Percentiles rank a stretch among this genome's conserved stretches.
These are phyloP conservation scores for Amaranthus hypochondriacus DNA, from an alignment of 148 eudicot genomes.

Conservation along the genomic window DNA sequence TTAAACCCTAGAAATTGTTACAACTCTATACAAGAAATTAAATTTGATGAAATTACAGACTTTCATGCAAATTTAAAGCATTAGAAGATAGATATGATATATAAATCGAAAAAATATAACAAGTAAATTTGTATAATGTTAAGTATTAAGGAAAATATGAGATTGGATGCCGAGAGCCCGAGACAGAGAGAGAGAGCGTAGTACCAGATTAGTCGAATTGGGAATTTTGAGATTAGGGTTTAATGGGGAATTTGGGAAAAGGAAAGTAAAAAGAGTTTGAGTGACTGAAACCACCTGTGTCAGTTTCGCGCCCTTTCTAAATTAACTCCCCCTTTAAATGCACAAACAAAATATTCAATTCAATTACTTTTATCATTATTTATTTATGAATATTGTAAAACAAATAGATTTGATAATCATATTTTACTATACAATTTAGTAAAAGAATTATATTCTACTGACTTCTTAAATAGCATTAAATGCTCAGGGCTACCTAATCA, in stretches of 20 bases:
- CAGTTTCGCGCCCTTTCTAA: conserved; percentile 8
- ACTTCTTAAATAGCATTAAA: background rate
- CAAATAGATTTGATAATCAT: no score
- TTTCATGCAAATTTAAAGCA: background rate
- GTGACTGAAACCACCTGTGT: background rate
- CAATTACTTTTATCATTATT: no score
- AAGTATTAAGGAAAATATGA: no score
- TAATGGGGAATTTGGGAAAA: background rate
- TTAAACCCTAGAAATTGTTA: background rate
- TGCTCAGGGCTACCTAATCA: conserved; percentile 7
- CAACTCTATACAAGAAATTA: background rate
- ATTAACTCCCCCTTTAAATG: background rate
- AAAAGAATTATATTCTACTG: no score
- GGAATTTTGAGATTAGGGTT: conserved; percentile 11
- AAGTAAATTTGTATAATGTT: no score
- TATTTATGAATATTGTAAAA: no score
- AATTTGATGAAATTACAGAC: background rate
- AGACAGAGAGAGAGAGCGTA: no score
- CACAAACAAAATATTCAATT: no score
- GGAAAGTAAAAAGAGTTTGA: background rate
- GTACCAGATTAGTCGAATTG: conserved; percentile 1
- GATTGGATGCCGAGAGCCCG: no score
- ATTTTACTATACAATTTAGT: no score
- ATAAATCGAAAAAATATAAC: background rate
- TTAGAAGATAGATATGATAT: background rate